These are phyloP conservation scores for Aspergillus indologenus DNA, from an alignment of 495 filamentous ascomycete species.

Conservation along the genomic window DNA sequence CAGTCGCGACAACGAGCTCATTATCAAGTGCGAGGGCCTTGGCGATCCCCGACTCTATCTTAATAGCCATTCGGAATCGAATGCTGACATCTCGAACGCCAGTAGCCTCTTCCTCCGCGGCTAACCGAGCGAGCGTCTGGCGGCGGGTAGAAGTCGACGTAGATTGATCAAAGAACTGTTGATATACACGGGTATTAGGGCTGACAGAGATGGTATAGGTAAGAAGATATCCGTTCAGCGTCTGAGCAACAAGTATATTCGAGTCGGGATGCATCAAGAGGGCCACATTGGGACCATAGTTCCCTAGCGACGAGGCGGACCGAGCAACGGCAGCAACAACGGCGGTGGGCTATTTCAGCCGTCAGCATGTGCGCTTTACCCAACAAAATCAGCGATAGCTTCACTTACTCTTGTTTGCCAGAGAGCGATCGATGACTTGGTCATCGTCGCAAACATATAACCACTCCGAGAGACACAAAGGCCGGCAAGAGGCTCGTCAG, in stretches of 20 bases:
- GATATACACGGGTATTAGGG: constrained; percentile 76
- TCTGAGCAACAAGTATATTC: constrained; percentile 89
- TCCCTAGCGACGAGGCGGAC: constrained; percentile 70
- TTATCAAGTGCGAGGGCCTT: constrained; percentile 86
- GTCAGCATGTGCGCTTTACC: constrained; percentile 29
- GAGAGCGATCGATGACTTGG: constrained; percentile 72
- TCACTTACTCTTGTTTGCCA: constrained; percentile 89
- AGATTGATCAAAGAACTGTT: constrained; percentile 68
- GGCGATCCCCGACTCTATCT: constrained; percentile 92
- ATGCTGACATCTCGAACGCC: constrained; percentile 83
- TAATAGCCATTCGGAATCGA: constrained; percentile 95
- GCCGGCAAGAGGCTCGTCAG: constrained; percentile 63
- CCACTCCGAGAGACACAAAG: constrained; percentile 78
- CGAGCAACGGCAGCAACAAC: constrained; percentile 82
- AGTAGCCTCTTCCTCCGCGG: constrained; percentile 62
- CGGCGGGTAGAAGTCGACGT: constrained; percentile 66
- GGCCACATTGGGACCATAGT: constrained; percentile 80
- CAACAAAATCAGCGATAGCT: constrained; percentile 1
- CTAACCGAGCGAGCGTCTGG: constrained; percentile 66
- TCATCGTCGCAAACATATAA: constrained; percentile 86
- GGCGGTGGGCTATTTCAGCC: constrained; percentile 68
- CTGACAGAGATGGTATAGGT: constrained; percentile 93
- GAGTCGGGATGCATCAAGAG: constrained; percentile 89
- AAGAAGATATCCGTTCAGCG: constrained; percentile 80
- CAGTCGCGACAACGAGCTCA: constrained; percentile 89